These are phyloP conservation scores for Aristolochia californica DNA, from an alignment of 164 flowering plant species.

Conservation along the genomic window DNA sequence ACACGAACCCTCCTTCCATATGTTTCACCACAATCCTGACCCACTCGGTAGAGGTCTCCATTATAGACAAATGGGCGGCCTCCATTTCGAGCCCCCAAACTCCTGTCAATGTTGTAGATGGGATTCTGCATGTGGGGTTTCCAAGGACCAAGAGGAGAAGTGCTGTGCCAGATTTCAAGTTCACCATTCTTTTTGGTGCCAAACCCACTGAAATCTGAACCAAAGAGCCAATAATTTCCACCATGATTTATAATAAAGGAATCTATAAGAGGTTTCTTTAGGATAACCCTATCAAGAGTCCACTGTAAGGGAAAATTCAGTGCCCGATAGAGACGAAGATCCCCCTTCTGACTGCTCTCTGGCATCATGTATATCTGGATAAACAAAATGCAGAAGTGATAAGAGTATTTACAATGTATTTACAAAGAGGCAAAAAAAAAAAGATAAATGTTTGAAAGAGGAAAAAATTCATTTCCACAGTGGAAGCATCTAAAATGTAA, in stretches of 20 bases:
- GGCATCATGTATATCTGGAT: constrained; percentile 95
- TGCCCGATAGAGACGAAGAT: constrained; percentile 74
- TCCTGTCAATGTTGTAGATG: constrained; percentile 43
- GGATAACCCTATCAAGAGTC: constrained; percentile 57
- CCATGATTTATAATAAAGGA: constrained; percentile 41
- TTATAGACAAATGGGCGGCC: constrained; percentile 74
- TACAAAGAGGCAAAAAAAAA: background rate
- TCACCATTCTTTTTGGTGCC: constrained; percentile 69
- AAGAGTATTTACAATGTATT: too few species aligned
- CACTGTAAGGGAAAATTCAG: constrained; percentile 69
- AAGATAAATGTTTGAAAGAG: background rate
- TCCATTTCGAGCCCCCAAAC: constrained; percentile 79
- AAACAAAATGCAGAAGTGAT: constrained; percentile 4
- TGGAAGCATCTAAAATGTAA: background rate
- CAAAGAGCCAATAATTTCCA: constrained; percentile 78
- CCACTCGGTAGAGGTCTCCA: constrained; percentile 67
- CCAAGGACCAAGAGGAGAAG: constrained; percentile 85
- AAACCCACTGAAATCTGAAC: constrained; percentile 79
- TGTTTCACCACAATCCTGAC: constrained; percentile 87
- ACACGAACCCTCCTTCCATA: constrained; percentile 59
- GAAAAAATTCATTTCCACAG: background rate
- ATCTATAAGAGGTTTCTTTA: constrained; percentile 83
- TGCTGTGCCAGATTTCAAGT: constrained; percentile 82
- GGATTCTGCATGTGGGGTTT: constrained; percentile 89
- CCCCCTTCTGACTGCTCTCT: constrained; percentile 75